Conservation (phyloP, 2,329 filamentous ascomycete genomes). For the Penicillium sp. region DNA sequence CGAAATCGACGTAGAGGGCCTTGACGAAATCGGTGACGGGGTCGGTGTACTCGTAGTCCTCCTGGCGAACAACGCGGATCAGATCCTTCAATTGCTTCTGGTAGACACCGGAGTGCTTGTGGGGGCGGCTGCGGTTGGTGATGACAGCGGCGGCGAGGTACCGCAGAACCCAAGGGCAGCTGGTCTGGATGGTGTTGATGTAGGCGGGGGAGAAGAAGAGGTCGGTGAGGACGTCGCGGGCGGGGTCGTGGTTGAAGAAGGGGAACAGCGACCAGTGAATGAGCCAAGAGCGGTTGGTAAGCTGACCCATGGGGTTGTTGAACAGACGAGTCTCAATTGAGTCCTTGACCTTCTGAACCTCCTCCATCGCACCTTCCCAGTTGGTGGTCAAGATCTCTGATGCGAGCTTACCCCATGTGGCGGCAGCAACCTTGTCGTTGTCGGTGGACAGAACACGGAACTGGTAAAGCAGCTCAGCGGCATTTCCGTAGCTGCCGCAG, state of each 20-base stretch:
- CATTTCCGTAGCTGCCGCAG: conserved; percentile 88
- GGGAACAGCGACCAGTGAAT: conserved; percentile 99
- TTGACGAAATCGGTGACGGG: conserved; percentile 95
- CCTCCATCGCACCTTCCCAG: conserved; percentile 92
- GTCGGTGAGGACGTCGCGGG: conserved; percentile 86
- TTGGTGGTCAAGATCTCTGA: conserved; percentile 92
- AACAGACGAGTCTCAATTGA: conserved; percentile 91
- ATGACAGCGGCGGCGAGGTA: conserved; percentile 94
- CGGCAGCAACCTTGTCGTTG: conserved; percentile 93
- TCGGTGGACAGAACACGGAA: conserved; percentile 98
- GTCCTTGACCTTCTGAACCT: conserved; percentile 86
- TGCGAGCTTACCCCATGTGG: conserved; percentile 96
- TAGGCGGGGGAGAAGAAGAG: conserved; percentile 95
- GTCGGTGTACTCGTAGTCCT: conserved; percentile 95
- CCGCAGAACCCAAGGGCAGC: conserved; percentile 91
- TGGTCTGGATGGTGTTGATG: conserved; percentile 99
- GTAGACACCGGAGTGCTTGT: conserved; percentile 76
- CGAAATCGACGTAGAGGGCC: conserved; percentile 92
- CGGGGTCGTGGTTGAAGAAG: conserved; percentile 94
- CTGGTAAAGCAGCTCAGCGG: conserved; percentile 90
- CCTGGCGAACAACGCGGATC: conserved; percentile 90
- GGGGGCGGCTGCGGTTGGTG: conserved; percentile 77
- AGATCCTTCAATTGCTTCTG: conserved; percentile 99
- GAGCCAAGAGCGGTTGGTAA: conserved; percentile 94
- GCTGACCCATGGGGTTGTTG: conserved; percentile 91